These are phyloP conservation scores for Pseudopyricularia cyperi DNA, from an alignment of 2,329 filamentous ascomycete genomes.

Conservation along the genomic window DNA sequence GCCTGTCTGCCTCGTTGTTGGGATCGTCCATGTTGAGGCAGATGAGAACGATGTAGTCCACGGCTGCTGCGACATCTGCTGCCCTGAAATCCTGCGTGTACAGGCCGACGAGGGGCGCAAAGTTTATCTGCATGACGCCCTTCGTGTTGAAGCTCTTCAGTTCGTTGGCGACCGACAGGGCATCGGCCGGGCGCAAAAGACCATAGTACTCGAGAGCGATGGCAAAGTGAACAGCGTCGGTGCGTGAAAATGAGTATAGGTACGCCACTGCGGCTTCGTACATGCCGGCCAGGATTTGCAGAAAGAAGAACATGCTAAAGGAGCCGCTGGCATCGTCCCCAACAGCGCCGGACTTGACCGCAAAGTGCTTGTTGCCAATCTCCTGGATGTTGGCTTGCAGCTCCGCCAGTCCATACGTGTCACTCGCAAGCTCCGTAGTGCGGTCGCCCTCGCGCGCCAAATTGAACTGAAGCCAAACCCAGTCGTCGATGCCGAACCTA, in stretches of 20 bases:
- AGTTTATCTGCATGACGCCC: conserved; percentile 74
- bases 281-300: conserved; percentile 81
- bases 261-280: conserved; percentile 91
- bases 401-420: conserved; percentile 51
- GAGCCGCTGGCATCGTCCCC: conserved; percentile 56
- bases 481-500: conserved; percentile 54
- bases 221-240: conserved; percentile 90
- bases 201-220: conserved; percentile 84
- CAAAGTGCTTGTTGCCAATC: conserved; percentile 82
- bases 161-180: conserved; percentile 60
- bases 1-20: conserved; percentile 47
- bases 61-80: conserved; percentile 75
- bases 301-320: conserved; percentile 85
- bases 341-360: conserved; percentile 51
- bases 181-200: conserved; percentile 75
- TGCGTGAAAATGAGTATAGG: conserved; percentile 80
- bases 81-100: conserved; percentile 95
- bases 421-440: conserved; percentile 49
- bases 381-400: conserved; percentile 73
- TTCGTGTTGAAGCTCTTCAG: conserved; percentile 53
- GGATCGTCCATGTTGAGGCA: conserved; percentile 69
- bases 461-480: conserved; percentile 61
- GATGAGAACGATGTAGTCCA: conserved; percentile 85
- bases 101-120: conserved; percentile 83
- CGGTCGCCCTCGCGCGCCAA: conserved; percentile 53